Conservation (phyloP, 331 rosid species). For the Cydonia oblonga region DNA sequence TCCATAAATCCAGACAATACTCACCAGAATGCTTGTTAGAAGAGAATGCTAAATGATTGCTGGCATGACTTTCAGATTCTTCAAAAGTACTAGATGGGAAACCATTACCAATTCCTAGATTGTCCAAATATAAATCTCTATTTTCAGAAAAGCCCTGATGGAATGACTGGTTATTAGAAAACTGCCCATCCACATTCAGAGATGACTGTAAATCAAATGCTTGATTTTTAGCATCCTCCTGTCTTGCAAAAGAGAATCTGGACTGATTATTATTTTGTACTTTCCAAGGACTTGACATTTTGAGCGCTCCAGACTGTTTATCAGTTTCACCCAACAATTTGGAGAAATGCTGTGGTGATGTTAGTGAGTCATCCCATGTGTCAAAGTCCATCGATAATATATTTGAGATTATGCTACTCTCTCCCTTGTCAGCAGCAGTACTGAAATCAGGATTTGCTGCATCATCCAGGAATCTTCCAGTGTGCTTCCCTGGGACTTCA, state of each 20-base stretch:
- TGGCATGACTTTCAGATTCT: conserved; percentile 39
- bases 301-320: conserved; percentile 29
- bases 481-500: conserved; percentile 30
- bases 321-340: conserved; percentile 51
- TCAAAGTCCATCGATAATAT: conserved; percentile 68
- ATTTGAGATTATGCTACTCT: conserved; percentile 82
- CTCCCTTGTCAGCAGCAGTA: conserved; percentile 56
- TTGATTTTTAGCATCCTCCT: conserved; percentile 50
- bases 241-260: conserved; percentile 85
- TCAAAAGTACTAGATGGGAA: conserved; percentile 32
- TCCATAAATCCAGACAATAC: conserved; percentile 15
- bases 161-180: conserved; percentile 33
- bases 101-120: conserved; percentile 39
- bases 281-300: conserved; percentile 57
- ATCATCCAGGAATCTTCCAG: conserved; percentile 35
- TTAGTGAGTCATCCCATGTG: conserved; percentile 53
- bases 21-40: conserved; percentile 58
- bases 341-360: conserved; percentile 53
- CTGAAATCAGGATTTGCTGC: conserved; percentile 27
- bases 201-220: conserved; percentile 40
- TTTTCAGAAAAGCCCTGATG: conserved; percentile 41
- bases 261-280: conserved; percentile 65
- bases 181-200: conserved; percentile 25
- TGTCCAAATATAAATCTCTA: conserved; percentile 35
- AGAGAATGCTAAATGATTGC: conserved; percentile 24